Evolutionary conservation across 441 rosid species (phyloP), one percentile per base, ranked within the genome.

Genomic region (Geranium incanum): DNA sequence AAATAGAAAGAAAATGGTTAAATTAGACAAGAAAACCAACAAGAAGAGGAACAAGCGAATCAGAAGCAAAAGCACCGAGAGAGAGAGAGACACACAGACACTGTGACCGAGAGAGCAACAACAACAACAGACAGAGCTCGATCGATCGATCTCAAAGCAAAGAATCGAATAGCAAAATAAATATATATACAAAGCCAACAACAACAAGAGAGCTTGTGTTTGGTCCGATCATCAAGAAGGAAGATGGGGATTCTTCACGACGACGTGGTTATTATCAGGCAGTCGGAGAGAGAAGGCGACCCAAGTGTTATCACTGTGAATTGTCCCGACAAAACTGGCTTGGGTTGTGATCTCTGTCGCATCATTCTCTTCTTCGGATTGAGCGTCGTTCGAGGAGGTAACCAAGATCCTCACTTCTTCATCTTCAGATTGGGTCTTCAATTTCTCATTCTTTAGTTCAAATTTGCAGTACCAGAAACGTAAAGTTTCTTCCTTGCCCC

Each of bases 271-370:
- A 83, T 88, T 70, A 86, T 93, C 75, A 78, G 80, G 5, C 86
- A 76, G 52, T 68, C 98, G 0, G 98, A 88, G 74, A 86, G 82
- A 77, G 91, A 86, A 84, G 92, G 87, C 7, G 96, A 87, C 52
- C 86, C 85, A 1, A 84, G 78, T 81, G 86, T 88, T 33, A 86
- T 93, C 48, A 89, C 93, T 16, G 78, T 93, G n/a, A 93, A 93
- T 71, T 93, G 98, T 81, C 98, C 97, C 2, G 98, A 93, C 82
- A 91, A 93, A 82, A 91, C 98, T 66, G 98, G 98, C 3, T 75
- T 93, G 4, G 98, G 97, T 78, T 86, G 92, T 71, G 98, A 93
- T 75, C 78, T 93, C 67, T 91, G 97, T 70, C 96, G 97, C 73
- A 84, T 93, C 84, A 77, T 93, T 37, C 97, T 93, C 82, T 87